Evolutionary conservation across 441 rosid genomes (phyloP).

Genomic region (Populus tomentosa): DNA sequence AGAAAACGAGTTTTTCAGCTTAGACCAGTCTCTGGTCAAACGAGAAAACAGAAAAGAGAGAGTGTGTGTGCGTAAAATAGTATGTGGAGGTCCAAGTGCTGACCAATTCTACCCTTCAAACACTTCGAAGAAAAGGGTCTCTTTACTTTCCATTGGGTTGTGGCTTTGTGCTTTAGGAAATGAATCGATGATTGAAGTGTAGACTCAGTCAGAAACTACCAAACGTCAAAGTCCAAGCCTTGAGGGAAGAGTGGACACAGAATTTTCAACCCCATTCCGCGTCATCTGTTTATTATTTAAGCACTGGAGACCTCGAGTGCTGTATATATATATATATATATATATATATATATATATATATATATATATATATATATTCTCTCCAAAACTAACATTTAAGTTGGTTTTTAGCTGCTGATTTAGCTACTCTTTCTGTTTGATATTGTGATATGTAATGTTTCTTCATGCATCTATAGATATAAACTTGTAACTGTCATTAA

Average conservation of each 20-base stretch:
- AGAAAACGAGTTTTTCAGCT: constrained; percentile 71
- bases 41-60: constrained; percentile 10
- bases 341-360: no score
- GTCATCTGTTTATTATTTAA: constrained; percentile 15
- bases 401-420: neutral
- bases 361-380: no score
- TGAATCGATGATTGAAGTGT: constrained; percentile 16
- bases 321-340: no score
- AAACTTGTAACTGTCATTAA: no score
- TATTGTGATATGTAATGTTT: no score
- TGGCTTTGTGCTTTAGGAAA: neutral
- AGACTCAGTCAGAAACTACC: constrained; percentile 2
- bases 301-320: neutral
- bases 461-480: no score
- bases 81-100: constrained; percentile 41
- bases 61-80: constrained; percentile 9
- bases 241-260: constrained; percentile 24
- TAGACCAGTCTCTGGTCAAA: constrained; percentile 70
- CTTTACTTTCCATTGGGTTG: neutral
- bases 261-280: constrained; percentile 52
- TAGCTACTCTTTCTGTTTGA: no score
- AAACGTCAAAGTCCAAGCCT: constrained; percentile 20
- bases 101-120: constrained; percentile 54
- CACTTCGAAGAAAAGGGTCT: neutral
- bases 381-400: neutral